Evolutionary conservation across 257 asterid species (phyloP), one percentile per base, ranked within the genome.

Genomic region (Solanum tarapatanum): DNA sequence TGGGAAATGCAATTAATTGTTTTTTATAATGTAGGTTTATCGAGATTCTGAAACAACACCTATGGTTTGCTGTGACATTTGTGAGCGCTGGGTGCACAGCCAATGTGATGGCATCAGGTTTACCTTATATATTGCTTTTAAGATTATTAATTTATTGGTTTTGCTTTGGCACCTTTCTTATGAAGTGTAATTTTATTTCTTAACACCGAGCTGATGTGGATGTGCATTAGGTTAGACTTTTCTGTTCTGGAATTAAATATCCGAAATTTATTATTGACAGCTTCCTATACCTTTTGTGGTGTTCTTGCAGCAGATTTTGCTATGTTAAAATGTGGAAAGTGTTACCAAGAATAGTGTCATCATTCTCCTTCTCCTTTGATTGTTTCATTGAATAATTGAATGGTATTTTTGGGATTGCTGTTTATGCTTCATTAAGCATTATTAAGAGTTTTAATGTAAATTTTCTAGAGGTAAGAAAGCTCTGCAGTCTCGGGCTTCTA

Each of bases 21-120:
- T 58, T 62, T 84, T 85, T 58, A 66, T 86, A 85, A 82, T 88
- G 91, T 93, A 97, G 99, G 99, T 97, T 69, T 97, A 97, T 84
- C 92, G 99, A 90, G 99, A 97, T 94, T 97, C 99, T 87, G 99
- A 97, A 92, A 91, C 99, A 82, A 95, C 98, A 88, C 99, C 99
- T 79, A 97, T 97, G 99, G 99, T 97, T 45, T 97, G 99, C 93
- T 97, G 99, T 86, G 99, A 97, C 90, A 90, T 93, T 89, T 97
- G 99, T 88, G 95, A 97, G 91, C 94, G 94, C 84, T 97, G 99
- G 99, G 99, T 97, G 92, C 99, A 97, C 89, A 95, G 98, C 87
- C 96, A 96, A 62, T 97, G 99, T 87, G 99, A 97, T 88, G 97
- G 97, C 89, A 97, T 97, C 93, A 96, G 99, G 99, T 97, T 72